Percentiles rank a stretch among this genome's conserved stretches.
These are phyloP conservation scores for Colletotrichum godetiae DNA, from an alignment of 2,329 filamentous ascomycete species.

Conservation along the genomic window DNA sequence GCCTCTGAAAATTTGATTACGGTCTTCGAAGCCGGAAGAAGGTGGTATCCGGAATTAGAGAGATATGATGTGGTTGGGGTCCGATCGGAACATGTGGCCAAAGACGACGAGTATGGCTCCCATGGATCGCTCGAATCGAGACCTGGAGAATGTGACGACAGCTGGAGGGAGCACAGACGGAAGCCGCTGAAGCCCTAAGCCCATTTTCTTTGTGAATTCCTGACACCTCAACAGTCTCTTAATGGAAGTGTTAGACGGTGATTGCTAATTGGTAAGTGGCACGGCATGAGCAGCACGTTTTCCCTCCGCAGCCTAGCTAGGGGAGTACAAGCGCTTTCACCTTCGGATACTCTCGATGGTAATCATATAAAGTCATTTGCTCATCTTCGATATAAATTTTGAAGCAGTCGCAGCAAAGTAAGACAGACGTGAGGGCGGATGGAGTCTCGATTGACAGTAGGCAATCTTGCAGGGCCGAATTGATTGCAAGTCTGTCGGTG, in stretches of 20 bases:
- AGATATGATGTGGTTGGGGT: constrained; percentile 4
- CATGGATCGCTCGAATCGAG: not conserved
- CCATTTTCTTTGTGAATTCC: not conserved
- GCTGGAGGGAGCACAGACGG: not conserved
- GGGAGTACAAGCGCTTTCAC: not conserved
- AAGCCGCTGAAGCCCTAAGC: not conserved
- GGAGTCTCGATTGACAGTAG: constrained; percentile 7
- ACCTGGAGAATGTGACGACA: no score
- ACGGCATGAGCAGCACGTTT: constrained; percentile 20
- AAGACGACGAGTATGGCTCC: not conserved
- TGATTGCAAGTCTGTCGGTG: not conserved
- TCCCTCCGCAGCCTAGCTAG: constrained; percentile 5
- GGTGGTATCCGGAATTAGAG: not conserved
- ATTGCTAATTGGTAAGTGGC: constrained; percentile 9
- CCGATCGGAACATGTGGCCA: constrained; percentile 1
- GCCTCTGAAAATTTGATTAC: not conserved
- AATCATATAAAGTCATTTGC: not conserved
- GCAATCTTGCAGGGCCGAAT: not conserved
- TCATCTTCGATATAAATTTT: not conserved
- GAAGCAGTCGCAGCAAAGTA: not conserved
- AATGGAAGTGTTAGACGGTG: not conserved
- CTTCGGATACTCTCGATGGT: not conserved
- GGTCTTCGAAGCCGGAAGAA: not conserved
- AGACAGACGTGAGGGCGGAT: not conserved
- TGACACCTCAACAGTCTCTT: not conserved